phyloP scores from a whole-genome alignment of 2,329 filamentous ascomycete species.

The Talaromyces islandicus region DNA sequence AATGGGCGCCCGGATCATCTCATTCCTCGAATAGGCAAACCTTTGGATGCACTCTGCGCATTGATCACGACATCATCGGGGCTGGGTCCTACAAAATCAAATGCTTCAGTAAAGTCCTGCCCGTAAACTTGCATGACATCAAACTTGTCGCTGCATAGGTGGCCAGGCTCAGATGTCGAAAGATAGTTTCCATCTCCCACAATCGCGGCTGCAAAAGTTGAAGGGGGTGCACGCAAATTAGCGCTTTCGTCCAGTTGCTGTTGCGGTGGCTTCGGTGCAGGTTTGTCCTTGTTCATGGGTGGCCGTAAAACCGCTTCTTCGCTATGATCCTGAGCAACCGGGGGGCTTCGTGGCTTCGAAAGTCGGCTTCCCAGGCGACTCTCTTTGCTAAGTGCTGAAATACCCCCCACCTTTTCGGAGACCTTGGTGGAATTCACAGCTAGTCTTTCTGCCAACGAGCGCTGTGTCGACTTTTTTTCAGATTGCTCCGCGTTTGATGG shows the following conservation, averaged over 20 bases:
- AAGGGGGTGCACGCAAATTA: slow-evolving; percentile 42
- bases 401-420: slow-evolving; percentile 17
- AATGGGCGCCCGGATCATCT: slow-evolving; percentile 32
- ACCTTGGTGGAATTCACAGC: slow-evolving; percentile 12
- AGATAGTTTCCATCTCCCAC: slow-evolving; percentile 24
- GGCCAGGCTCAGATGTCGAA: slow-evolving; percentile 26
- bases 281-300: slow-evolving; percentile 6
- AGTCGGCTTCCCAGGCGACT: slow-evolving; percentile 12
- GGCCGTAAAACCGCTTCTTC: neutral
- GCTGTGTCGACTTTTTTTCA: slow-evolving; percentile 4
- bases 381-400: slow-evolving; percentile 17
- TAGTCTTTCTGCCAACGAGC: slow-evolving; percentile 35
- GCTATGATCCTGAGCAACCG: neutral
- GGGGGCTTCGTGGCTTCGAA: slow-evolving; percentile 13
- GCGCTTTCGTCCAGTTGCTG: slow-evolving; percentile 9
- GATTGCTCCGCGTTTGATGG: neutral
- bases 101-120: slow-evolving; percentile 36
- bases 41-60: slow-evolving; percentile 71
- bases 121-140: slow-evolving; percentile 34
- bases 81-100: slow-evolving; percentile 74
- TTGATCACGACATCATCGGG: slow-evolving; percentile 84
- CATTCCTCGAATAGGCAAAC: slow-evolving; percentile 53
- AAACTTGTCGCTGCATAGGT: slow-evolving; percentile 24
- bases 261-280: slow-evolving; percentile 11
- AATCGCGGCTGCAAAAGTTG: slow-evolving; percentile 45